Conservation (phyloP, 345 rosid genomes). For the Durio zibethinus region DNA sequence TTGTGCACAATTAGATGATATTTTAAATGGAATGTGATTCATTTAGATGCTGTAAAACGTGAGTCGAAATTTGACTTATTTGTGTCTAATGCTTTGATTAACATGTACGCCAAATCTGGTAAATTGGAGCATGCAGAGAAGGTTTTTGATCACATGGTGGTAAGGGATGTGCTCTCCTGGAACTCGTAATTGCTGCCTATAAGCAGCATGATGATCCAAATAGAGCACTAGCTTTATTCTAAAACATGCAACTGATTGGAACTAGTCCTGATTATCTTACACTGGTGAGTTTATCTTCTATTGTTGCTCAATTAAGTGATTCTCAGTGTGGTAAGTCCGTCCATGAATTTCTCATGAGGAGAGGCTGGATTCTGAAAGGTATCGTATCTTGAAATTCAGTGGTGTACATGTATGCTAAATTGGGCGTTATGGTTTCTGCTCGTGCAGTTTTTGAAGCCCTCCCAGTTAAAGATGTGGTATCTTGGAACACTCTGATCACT, state of each 20-base stretch:
- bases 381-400: constrained; percentile 42
- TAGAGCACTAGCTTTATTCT: constrained; percentile 32
- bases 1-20: constrained; percentile 46
- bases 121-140: constrained; percentile 23
- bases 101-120: constrained; percentile 49
- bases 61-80: constrained; percentile 40
- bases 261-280: constrained; percentile 47
- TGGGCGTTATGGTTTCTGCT: constrained; percentile 40
- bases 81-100: constrained; percentile 52
- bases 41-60: constrained; percentile 42
- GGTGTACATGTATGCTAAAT: constrained; percentile 54
- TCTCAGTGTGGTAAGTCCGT: constrained; percentile 28
- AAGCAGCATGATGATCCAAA: constrained; percentile 45
- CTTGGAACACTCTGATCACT: constrained; percentile 52
- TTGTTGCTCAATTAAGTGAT: constrained; percentile 44
- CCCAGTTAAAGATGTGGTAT: constrained; percentile 43
- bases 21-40: constrained; percentile 37
- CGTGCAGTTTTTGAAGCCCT: constrained; percentile 39
- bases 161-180: constrained; percentile 54
- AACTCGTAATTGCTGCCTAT: constrained; percentile 57
- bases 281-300: constrained; percentile 45
- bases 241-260: constrained; percentile 36
- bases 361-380: constrained; percentile 37
- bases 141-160: constrained; percentile 42
- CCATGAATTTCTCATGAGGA: constrained; percentile 43